Conservation (phyloP, 1,284 basidiomycete species). For the Ceratobasidium sp. region DNA sequence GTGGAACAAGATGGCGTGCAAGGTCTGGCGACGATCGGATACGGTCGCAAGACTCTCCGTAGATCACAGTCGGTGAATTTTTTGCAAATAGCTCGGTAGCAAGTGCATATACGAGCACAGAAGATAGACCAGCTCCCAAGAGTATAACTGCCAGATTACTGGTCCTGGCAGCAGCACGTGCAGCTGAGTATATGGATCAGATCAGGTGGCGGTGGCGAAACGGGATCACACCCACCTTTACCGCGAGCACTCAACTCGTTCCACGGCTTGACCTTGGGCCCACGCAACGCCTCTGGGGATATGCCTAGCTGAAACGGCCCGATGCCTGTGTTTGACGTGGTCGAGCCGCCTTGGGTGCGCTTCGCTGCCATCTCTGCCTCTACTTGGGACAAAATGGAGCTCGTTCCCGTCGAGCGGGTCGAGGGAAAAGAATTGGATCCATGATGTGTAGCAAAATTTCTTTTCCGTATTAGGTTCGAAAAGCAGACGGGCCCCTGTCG, state of each 20-base stretch:
- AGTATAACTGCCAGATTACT: constrained; percentile 85
- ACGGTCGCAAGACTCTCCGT: constrained; percentile 83
- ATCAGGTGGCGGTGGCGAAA: constrained; percentile 24
- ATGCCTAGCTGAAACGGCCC: constrained; percentile 86
- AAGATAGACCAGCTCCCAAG: constrained; percentile 80
- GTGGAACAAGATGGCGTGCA: constrained; percentile 66
- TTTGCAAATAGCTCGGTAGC: constrained; percentile 77
- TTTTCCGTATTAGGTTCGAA: background rate
- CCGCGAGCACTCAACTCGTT: constrained; percentile 79
- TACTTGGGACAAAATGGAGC: constrained; percentile 66
- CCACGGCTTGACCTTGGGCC: constrained; percentile 74
- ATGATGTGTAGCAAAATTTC: constrained; percentile 55
- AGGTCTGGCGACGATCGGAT: constrained; percentile 81
- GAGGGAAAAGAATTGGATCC: constrained; percentile 46
- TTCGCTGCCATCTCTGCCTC: constrained; percentile 53
- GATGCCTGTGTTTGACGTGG: constrained; percentile 53
- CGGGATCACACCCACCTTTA: constrained; percentile 65
- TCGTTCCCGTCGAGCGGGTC: constrained; percentile 48
- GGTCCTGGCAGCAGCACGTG: constrained; percentile 78
- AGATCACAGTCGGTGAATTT: constrained; percentile 93
- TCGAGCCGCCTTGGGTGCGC: constrained; percentile 4
- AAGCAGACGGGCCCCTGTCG: background rate
- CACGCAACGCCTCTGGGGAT: constrained; percentile 60
- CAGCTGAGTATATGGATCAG: constrained; percentile 58
- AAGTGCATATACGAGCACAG: constrained; percentile 71